phyloP scores from a whole-genome alignment of 805 yeast genomes.

The Candida ficus region DNA sequence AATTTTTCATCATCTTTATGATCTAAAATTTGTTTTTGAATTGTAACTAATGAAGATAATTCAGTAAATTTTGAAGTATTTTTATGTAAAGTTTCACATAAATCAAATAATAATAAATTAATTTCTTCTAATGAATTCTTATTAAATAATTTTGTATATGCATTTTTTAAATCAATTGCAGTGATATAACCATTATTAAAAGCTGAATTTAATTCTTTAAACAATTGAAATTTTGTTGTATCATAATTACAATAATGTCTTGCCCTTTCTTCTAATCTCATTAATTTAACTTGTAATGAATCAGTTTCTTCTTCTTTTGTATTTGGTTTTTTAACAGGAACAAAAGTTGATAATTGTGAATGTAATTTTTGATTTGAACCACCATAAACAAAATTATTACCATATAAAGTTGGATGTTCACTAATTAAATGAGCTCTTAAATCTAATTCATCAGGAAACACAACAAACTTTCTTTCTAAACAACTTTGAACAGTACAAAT shows the following conservation, averaged over 20 bases:
- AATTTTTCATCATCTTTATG: constrained; percentile 34
- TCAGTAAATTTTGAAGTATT: constrained; percentile 40
- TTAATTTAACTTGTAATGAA: constrained; percentile 39
- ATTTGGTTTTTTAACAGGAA: constrained; percentile 15
- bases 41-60: constrained; percentile 25
- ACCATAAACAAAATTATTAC: constrained; percentile 31
- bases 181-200: constrained; percentile 42
- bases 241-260: constrained; percentile 67
- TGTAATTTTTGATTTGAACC: constrained; percentile 31
- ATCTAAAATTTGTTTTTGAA: constrained; percentile 21
- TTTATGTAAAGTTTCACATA: constrained; percentile 49
- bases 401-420: constrained; percentile 64
- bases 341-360: constrained; percentile 62
- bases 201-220: constrained; percentile 42
- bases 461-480: constrained; percentile 86
- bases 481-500: constrained; percentile 75
- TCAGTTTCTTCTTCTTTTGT: constrained; percentile 29
- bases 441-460: constrained; percentile 81
- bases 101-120: constrained; percentile 52
- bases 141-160: constrained; percentile 46
- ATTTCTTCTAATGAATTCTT: constrained; percentile 41
- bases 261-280: constrained; percentile 79
- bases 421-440: constrained; percentile 81
- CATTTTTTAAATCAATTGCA: constrained; percentile 41
- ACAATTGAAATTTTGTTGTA: constrained; percentile 39